Conservation (phyloP, 441 rosid genomes). For the Euphorbia corollata region DNA sequence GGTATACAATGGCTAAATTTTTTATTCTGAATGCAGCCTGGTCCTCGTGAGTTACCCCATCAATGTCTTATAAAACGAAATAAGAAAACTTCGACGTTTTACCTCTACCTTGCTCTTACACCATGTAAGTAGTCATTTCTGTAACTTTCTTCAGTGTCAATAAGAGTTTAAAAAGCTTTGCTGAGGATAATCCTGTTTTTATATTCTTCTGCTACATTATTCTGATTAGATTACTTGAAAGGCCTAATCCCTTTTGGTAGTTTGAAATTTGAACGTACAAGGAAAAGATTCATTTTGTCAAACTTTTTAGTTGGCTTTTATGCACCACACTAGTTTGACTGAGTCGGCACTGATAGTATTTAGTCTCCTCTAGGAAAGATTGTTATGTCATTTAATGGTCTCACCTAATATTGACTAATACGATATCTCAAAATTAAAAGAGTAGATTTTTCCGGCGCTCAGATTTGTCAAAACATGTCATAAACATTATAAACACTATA, state of each 20-base stretch:
- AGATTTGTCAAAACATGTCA: too few species aligned
- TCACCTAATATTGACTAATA: slow-evolving; percentile 22
- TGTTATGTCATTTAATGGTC: slow-evolving; percentile 16
- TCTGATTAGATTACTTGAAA: background rate
- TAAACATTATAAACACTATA: too few species aligned
- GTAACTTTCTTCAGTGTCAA: slow-evolving; percentile 1
- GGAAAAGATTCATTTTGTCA: slow-evolving; percentile 24
- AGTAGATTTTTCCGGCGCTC: too few species aligned
- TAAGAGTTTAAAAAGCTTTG: background rate
- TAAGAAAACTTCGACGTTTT: slow-evolving; percentile 69
- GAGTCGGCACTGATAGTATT: slow-evolving; percentile 18
- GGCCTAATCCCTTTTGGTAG: slow-evolving; percentile 3
- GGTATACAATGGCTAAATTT: slow-evolving; percentile 7
- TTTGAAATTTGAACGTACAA: slow-evolving; percentile 12
- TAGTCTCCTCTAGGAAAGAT: slow-evolving; percentile 16
- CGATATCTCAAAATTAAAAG: slow-evolving; percentile 2
- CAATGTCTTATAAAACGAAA: slow-evolving; percentile 72
- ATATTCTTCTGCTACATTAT: slow-evolving; percentile 9
- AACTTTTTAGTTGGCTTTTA: slow-evolving; percentile 25
- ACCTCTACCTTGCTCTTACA: slow-evolving; percentile 59
- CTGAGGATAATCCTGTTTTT: too few species aligned
- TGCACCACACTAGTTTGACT: slow-evolving; percentile 24
- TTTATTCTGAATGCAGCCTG: slow-evolving; percentile 58
- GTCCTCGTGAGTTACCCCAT: slow-evolving; percentile 61
- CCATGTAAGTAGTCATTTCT: slow-evolving; percentile 52